Conservation (phyloP, 768 basidiomycete genomes). For the Glaciozyma antarctica region DNA sequence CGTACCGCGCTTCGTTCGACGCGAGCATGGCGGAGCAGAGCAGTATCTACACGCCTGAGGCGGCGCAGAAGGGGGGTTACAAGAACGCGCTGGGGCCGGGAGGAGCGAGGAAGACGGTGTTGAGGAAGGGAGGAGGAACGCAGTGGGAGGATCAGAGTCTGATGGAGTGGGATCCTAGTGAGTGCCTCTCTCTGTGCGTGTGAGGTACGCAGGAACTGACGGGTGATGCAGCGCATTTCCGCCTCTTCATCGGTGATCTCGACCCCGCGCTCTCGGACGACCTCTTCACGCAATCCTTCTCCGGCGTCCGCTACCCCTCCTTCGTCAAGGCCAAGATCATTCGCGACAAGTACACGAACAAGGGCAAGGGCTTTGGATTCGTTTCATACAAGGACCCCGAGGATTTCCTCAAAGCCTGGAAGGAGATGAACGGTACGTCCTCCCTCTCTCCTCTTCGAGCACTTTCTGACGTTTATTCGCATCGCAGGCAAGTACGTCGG, state of each 20-base stretch:
- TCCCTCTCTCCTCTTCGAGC: slow-evolving; percentile 10
- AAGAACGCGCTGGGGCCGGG: slow-evolving; percentile 60
- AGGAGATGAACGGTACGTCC: slow-evolving; percentile 89
- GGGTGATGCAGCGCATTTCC: slow-evolving; percentile 46
- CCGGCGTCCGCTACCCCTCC: slow-evolving; percentile 65
- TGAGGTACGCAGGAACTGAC: neutral
- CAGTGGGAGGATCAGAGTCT: slow-evolving; percentile 98
- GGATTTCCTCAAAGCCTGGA: slow-evolving; percentile 97
- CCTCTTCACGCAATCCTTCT: slow-evolving; percentile 51
- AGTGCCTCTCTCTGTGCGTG: slow-evolving; percentile 37
- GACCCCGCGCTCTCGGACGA: slow-evolving; percentile 90
- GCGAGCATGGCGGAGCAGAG: too few species aligned
- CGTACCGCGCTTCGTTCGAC: too few species aligned
- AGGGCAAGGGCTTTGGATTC: slow-evolving; percentile 88
- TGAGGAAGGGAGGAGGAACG: slow-evolving; percentile 90
- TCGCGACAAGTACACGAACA: slow-evolving; percentile 82
- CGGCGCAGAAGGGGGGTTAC: slow-evolving; percentile 71
- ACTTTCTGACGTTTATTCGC: neutral
- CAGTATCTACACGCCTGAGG: slow-evolving; percentile 65
- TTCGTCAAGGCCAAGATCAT: slow-evolving; percentile 95
- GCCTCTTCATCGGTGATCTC: slow-evolving; percentile 92
- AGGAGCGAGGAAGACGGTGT: slow-evolving; percentile 82
- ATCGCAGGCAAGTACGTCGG: slow-evolving; percentile 87
- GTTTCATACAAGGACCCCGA: slow-evolving; percentile 97
- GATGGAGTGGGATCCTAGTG: slow-evolving; percentile 94